Conservation (phyloP, 2,329 filamentous ascomycete species). For the Aurifilum marmelostoma region DNA sequence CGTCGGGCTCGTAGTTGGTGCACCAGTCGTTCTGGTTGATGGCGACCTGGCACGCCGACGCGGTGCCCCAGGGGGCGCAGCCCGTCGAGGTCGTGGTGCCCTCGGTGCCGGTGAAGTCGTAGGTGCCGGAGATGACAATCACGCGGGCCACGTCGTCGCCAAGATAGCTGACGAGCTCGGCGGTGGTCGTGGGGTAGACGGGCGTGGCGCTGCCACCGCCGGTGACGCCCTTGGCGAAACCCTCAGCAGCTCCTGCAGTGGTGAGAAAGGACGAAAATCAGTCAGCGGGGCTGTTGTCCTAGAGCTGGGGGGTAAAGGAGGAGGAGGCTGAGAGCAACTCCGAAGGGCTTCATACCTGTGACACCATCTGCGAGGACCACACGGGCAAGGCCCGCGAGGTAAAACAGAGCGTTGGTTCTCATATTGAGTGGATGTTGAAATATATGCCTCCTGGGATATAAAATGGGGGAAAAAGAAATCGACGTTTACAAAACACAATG, state of each 20-base stretch:
- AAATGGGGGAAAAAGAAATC: background rate
- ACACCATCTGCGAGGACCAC: slow-evolving; percentile 13
- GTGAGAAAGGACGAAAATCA: background rate
- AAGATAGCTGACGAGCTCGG: slow-evolving; percentile 63
- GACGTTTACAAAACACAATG: background rate
- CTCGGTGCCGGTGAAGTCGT: slow-evolving; percentile 60
- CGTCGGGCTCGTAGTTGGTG: slow-evolving; percentile 58
- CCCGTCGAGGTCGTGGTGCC: slow-evolving; percentile 56
- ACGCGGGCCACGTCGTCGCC: slow-evolving; percentile 55
- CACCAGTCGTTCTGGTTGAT: slow-evolving; percentile 65
- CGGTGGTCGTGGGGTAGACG: slow-evolving; percentile 56
- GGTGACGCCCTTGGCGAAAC: slow-evolving; percentile 56
- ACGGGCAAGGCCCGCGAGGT: slow-evolving; percentile 15
- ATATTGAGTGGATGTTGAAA: background rate
- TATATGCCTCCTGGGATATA: background rate
- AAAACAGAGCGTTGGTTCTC: slow-evolving; percentile 9
- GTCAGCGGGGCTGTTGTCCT: no score
- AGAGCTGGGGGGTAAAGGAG: background rate
- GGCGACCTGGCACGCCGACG: slow-evolving; percentile 56
- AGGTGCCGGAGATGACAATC: slow-evolving; percentile 60
- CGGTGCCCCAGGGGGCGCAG: slow-evolving; percentile 62
- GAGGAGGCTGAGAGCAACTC: background rate
- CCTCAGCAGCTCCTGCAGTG: slow-evolving; percentile 43
- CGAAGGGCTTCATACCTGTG: slow-evolving; percentile 14
- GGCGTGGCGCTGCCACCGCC: slow-evolving; percentile 60